Evolutionary conservation across 2,329 filamentous ascomycete genomes (phyloP), one percentile per base, ranked within the genome.

Genomic region (Exophiala bonariae): DNA sequence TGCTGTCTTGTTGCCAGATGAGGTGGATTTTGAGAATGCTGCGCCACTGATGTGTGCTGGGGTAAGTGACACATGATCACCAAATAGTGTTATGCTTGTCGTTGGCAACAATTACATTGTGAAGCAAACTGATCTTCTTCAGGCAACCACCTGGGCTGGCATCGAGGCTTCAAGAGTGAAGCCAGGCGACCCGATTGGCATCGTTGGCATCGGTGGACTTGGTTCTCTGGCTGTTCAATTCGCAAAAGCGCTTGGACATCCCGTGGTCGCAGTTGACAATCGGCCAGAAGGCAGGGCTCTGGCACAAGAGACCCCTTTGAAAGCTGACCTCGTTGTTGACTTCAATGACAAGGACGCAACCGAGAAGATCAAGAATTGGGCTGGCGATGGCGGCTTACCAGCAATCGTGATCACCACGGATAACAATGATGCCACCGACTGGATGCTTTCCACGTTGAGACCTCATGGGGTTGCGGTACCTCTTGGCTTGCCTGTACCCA

Each of bases 141-240:
- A 44, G 41, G 19, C 28, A 4, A 44, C 41, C 17, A 44, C 41
- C 4, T 58, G 41, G 41, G 41, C 41, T 26, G 32, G 17, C 18
- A 69, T 83, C 41, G 87, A 84, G 1, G 89, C 87, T 2, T 87
- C 87, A 8, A 89, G 91, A 85, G 77, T 55, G 19, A 52, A 18
- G 30, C 52, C 53, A 6, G 42, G 40, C 18, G 44, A 32, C 11
- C 5, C 28, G 3, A 35, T 53, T 14, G 50, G 50, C 16, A 47
- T 51, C 3, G 47, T 59, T 3, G 57, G 57, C 1, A 34, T 59
- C 10, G 57, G 57, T 11, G 57, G 57, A 2, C 45, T 59, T 6
- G 57, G 57, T 2, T 48, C 57, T 46, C 22, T 59, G n/a, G 56
- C 41, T 20, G 41, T 44, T 16, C 41, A 44, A 22, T 44, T 44